Conservation (phyloP, 768 basidiomycete species). For the Phaffia australis region DNA sequence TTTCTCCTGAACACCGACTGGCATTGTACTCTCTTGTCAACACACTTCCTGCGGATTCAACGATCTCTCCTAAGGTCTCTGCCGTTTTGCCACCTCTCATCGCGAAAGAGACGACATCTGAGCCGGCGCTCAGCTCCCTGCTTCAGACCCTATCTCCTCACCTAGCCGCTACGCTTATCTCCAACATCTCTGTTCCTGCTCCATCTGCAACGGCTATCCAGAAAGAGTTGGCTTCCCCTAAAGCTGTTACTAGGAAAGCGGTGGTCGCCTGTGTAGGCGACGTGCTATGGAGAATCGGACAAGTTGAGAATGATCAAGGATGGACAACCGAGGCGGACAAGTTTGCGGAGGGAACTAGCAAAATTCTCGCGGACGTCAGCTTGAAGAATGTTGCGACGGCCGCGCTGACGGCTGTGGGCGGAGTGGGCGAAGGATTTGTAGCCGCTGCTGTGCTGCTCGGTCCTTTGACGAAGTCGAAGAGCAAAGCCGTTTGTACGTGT, state of each 20-base stretch:
- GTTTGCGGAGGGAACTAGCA: slow-evolving; percentile 50
- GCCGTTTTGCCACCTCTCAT: slow-evolving; percentile 43
- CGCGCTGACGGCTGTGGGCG: slow-evolving; percentile 50
- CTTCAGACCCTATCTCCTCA: slow-evolving; percentile 51
- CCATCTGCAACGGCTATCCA: slow-evolving; percentile 47
- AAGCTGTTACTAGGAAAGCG: slow-evolving; percentile 51
- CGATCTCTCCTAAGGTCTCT: slow-evolving; percentile 39
- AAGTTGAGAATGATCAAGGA: slow-evolving; percentile 28
- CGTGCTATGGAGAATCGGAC: slow-evolving; percentile 46
- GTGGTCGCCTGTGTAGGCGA: slow-evolving; percentile 56
- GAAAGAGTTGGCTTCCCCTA: slow-evolving; percentile 62
- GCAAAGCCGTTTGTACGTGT: slow-evolving; percentile 43
- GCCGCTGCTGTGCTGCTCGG: slow-evolving; percentile 59
- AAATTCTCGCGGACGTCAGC: slow-evolving; percentile 53
- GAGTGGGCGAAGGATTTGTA: slow-evolving; percentile 76
- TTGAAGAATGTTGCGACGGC: slow-evolving; percentile 57
- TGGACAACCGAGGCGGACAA: slow-evolving; percentile 43
- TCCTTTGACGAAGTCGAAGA: slow-evolving; percentile 41
- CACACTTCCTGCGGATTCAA: slow-evolving; percentile 43
- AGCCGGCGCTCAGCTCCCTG: slow-evolving; percentile 51
- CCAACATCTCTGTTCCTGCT: slow-evolving; percentile 41
- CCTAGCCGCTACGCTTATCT: slow-evolving; percentile 47
- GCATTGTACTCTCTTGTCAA: slow-evolving; percentile 62
- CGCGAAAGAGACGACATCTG: slow-evolving; percentile 63
- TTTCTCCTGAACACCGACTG: slow-evolving; percentile 73